phyloP scores from a whole-genome alignment of 495 filamentous ascomycete genomes.

The Jackrogersella multiformis region DNA sequence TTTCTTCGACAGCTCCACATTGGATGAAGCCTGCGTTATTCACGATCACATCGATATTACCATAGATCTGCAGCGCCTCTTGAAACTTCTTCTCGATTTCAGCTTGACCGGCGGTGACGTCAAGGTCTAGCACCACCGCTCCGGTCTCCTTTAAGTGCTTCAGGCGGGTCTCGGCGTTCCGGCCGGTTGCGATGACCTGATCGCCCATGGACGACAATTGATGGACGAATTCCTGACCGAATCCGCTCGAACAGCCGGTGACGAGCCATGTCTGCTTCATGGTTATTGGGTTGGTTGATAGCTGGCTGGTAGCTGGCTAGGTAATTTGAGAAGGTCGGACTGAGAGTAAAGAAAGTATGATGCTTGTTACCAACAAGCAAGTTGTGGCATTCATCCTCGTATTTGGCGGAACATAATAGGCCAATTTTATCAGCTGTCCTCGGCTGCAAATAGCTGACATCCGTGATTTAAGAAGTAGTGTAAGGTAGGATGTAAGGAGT shows the following conservation, averaged over 20 bases:
- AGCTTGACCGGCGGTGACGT: conserved; percentile 11
- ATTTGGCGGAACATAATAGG: too few species aligned
- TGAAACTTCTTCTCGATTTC: conserved; percentile 20
- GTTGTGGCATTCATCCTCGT: too few species aligned
- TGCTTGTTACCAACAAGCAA: too few species aligned
- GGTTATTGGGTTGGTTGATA: too few species aligned
- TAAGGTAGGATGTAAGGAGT: too few species aligned
- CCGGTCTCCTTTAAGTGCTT: conserved; percentile 26
- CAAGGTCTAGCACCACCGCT: conserved; percentile 23
- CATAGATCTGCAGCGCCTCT: conserved; percentile 12
- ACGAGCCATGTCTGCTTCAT: conserved; percentile 51
- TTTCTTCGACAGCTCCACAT: conserved; percentile 9
- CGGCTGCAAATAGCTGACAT: too few species aligned
- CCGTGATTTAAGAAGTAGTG: too few species aligned
- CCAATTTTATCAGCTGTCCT: too few species aligned
- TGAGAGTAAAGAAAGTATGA: too few species aligned
- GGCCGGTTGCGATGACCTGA: conserved; percentile 29
- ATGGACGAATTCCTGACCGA: conserved; percentile 47
- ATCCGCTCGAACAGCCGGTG: conserved; percentile 58
- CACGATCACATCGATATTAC: conserved; percentile 25
- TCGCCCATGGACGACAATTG: conserved; percentile 21
- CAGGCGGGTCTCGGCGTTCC: conserved; percentile 22
- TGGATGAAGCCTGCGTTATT: conserved; percentile 21
- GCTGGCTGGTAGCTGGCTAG: too few species aligned
- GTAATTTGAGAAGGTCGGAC: too few species aligned